These are phyloP conservation scores for Vachellia pachyceras DNA, from an alignment of 306 rosid species.

Conservation along the genomic window DNA sequence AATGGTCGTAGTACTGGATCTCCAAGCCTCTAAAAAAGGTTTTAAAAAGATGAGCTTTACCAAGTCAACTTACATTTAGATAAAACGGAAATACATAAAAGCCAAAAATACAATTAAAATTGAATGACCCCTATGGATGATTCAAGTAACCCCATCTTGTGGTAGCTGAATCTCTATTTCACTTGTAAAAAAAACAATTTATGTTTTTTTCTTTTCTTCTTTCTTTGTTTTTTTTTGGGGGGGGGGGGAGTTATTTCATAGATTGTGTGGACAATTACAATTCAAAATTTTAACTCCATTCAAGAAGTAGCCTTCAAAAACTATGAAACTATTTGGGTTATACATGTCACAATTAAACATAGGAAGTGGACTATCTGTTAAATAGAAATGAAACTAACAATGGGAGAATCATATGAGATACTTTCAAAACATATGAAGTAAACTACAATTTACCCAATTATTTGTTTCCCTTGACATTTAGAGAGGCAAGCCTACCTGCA, in stretches of 20 bases:
- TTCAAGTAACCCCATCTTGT: neutral
- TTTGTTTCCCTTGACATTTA: neutral
- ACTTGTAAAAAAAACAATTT: neutral
- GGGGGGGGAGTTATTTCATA: neutral
- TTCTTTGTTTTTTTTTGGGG: too few relatives aligned
- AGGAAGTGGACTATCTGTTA: neutral
- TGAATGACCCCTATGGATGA: neutral
- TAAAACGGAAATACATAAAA: neutral
- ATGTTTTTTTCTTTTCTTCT: neutral
- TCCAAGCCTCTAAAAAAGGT: slow-evolving; percentile 73
- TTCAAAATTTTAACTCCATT: neutral
- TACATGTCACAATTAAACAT: neutral
- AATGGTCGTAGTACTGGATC: slow-evolving; percentile 94
- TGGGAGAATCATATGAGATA: neutral
- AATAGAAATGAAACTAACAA: neutral
- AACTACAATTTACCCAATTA: neutral
- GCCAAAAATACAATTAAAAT: neutral
- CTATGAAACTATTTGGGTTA: neutral
- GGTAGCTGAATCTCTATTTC: neutral
- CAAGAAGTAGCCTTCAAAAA: neutral
- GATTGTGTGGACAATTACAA: neutral
- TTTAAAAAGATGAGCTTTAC: slow-evolving; percentile 3
- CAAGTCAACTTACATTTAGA: neutral
- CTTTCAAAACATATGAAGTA: neutral
- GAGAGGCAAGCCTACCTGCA: slow-evolving; percentile 65